phyloP scores from a whole-genome alignment of 139 green algal genomes.

The Trebouxia sp. region DNA sequence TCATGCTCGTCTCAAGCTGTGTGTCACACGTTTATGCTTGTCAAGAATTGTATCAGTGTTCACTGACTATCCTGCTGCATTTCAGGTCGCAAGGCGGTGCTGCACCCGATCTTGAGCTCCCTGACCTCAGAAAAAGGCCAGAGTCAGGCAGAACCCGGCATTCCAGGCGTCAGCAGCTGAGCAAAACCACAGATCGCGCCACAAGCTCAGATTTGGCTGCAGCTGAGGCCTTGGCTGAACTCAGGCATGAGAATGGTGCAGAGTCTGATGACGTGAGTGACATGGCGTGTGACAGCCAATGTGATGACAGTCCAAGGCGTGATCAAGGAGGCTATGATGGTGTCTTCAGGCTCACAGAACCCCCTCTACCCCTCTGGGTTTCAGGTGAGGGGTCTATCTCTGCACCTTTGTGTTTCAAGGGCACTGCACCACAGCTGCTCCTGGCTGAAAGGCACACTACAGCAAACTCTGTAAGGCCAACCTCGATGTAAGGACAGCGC shows the following conservation, averaged over 20 bases:
- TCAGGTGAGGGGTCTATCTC: not conserved
- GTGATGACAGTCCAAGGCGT: not conserved
- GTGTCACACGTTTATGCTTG: too few relatives aligned
- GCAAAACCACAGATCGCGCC: not conserved
- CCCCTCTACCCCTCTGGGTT: not conserved
- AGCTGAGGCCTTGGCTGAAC: slow-evolving; percentile 2
- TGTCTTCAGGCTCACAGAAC: not conserved
- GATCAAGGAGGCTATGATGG: not conserved
- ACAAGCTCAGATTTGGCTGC: slow-evolving; percentile 2
- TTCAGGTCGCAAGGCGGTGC: not conserved
- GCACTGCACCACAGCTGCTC: not conserved
- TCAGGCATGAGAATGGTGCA: not conserved
- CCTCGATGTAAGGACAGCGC: too few relatives aligned
- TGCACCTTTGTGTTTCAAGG: not conserved
- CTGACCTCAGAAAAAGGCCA: not conserved
- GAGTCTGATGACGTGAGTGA: not conserved
- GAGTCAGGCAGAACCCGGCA: not conserved
- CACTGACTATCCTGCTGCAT: too few relatives aligned
- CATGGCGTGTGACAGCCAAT: not conserved
- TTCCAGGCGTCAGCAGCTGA: not conserved
- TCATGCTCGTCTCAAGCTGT: too few relatives aligned
- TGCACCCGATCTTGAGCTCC: too few relatives aligned
- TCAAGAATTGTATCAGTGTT: too few relatives aligned
- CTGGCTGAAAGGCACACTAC: too few relatives aligned
- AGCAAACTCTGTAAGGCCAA: too few relatives aligned